These are phyloP conservation scores for Crepidotus variabilis DNA, from an alignment of 768 basidiomycete species.

Conservation along the genomic window DNA sequence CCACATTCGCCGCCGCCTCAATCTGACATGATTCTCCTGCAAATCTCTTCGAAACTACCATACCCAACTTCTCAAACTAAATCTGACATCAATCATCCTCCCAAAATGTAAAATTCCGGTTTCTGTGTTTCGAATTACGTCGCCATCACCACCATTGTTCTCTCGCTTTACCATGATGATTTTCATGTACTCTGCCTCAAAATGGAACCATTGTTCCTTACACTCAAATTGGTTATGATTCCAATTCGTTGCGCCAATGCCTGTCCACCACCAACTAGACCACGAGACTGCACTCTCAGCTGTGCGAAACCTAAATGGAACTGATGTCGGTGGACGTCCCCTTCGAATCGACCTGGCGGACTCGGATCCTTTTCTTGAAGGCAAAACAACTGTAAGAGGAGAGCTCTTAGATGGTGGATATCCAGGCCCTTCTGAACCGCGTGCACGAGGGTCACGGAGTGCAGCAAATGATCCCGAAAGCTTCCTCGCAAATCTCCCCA, in stretches of 20 bases:
- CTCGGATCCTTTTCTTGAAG: constrained; percentile 88
- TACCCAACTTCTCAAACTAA: background rate
- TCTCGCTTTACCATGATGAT: background rate
- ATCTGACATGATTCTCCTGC: background rate
- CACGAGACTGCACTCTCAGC: constrained; percentile 95
- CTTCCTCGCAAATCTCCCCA: constrained; percentile 67
- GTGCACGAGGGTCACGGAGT: constrained; percentile 41
- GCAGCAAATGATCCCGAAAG: constrained; percentile 36
- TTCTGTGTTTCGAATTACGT: background rate
- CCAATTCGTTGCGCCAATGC: background rate
- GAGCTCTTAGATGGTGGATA: constrained; percentile 70
- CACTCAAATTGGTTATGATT: background rate
- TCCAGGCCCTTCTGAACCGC: constrained; percentile 51
- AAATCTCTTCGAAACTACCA: background rate
- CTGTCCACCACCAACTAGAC: constrained; percentile 41
- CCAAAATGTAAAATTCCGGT: background rate
- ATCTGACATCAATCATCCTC: background rate
- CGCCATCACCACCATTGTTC: background rate
- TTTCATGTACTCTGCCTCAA: background rate
- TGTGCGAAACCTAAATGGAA: constrained; percentile 92
- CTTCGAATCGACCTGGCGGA: constrained; percentile 93
- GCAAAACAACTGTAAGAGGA: constrained; percentile 83
- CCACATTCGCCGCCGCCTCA: background rate
- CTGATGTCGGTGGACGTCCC: constrained; percentile 88
- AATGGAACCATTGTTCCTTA: background rate